These are phyloP conservation scores for Punica granatum DNA, from an alignment of 345 rosid species.

Conservation along the genomic window DNA sequence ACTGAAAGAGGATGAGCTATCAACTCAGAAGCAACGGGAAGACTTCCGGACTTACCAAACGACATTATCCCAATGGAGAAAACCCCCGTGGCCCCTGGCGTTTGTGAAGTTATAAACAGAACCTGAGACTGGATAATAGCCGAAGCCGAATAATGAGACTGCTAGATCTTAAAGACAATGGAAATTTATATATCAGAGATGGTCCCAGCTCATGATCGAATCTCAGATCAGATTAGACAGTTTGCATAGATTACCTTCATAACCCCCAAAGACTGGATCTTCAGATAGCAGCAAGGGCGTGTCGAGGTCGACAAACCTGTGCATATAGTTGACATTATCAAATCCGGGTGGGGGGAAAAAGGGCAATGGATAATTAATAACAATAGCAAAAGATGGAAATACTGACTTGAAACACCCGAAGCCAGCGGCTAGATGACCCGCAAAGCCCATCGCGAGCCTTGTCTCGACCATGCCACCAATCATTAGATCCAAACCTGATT, in stretches of 20 bases:
- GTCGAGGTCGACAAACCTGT: constrained; percentile 78
- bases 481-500: constrained; percentile 64
- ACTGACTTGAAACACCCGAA: constrained; percentile 75
- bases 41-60: constrained; percentile 25
- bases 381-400: not conserved
- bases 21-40: not conserved
- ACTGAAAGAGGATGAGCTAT: not conserved
- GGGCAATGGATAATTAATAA: not conserved
- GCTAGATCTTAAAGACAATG: not conserved
- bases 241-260: constrained; percentile 47
- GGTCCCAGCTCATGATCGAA: not conserved
- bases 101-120: constrained; percentile 67
- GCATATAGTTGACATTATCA: not conserved
- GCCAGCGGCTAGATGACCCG: constrained; percentile 93
- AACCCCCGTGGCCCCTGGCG: constrained; percentile 75
- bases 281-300: constrained; percentile 81
- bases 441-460: constrained; percentile 88
- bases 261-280: constrained; percentile 88
- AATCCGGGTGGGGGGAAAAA: not conserved
- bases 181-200: no score
- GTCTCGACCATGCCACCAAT: constrained; percentile 98
- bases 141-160: constrained; percentile 2
- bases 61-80: constrained; percentile 61
- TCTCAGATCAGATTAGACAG: not conserved
- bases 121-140: constrained; percentile 43